phyloP scores from a whole-genome alignment of 1,284 basidiomycete genomes.

The Termitomyces sp. region DNA sequence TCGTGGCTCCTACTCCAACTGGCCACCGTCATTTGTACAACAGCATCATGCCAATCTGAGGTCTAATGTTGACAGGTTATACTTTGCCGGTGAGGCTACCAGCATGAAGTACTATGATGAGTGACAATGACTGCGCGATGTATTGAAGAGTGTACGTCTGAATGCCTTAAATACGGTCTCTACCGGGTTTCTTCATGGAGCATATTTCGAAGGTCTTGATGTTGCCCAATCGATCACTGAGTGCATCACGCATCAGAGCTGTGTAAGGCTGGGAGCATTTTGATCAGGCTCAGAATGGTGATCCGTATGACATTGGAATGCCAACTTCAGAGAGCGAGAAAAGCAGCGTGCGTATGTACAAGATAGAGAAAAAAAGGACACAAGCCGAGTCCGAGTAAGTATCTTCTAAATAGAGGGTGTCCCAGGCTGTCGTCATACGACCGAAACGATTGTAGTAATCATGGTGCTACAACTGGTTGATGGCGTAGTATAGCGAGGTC shows the following conservation, averaged over 20 bases:
- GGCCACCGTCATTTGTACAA: conserved; percentile 53
- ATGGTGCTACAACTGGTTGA: too few relatives aligned
- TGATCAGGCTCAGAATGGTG: conserved; percentile 11
- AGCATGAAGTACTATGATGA: conserved; percentile 53
- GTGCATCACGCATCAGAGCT: conserved; percentile 31
- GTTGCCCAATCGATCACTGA: conserved; percentile 29
- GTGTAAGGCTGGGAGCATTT: conserved; percentile 11
- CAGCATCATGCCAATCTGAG: conserved; percentile 53
- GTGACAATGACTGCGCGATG: conserved; percentile 19
- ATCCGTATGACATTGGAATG: conserved; percentile 11
- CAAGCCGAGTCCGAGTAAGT: too few relatives aligned
- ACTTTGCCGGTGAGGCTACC: conserved; percentile 64
- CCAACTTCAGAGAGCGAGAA: not conserved
- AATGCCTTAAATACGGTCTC: not conserved
- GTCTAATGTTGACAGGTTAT: conserved; percentile 50
- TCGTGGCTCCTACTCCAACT: conserved; percentile 66
- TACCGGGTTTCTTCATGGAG: conserved; percentile 40
- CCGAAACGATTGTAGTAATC: too few relatives aligned
- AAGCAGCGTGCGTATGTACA: too few relatives aligned
- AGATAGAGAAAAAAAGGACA: too few relatives aligned
- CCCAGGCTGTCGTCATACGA: too few relatives aligned
- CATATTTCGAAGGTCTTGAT: conserved; percentile 38
- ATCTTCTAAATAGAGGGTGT: too few relatives aligned
- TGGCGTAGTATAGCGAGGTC: too few relatives aligned
- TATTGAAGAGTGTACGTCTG: not conserved